phyloP scores from a whole-genome alignment of 805 yeast species.

The Yarrowia deformans region DNA sequence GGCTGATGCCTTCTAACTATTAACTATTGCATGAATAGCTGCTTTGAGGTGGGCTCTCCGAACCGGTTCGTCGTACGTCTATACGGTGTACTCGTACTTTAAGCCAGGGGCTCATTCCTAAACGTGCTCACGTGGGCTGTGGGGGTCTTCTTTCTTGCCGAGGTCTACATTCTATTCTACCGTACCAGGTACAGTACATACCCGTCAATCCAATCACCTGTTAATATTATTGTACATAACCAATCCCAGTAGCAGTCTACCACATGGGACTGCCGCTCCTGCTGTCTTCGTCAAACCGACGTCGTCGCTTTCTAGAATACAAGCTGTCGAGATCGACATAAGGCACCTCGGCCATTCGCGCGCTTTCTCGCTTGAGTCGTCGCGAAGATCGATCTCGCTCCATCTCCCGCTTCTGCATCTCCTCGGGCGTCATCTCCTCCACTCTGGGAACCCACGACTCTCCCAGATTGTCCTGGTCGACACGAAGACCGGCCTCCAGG shows the following conservation, averaged over 20 bases:
- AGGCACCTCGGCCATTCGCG: conserved; percentile 67
- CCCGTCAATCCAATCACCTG: background rate
- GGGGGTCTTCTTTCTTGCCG: too few species aligned
- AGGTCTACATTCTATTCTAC: too few species aligned
- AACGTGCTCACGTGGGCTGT: too few species aligned
- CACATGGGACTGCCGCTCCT: conserved; percentile 40
- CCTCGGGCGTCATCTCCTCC: conserved; percentile 87
- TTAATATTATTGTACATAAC: conserved; percentile 31
- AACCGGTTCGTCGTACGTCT: background rate
- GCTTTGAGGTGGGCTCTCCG: background rate
- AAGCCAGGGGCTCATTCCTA: too few species aligned
- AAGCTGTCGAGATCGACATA: conserved; percentile 51
- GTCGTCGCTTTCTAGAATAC: conserved; percentile 49
- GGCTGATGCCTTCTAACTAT: too few species aligned
- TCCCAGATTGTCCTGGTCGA: conserved; percentile 78
- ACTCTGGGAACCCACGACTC: conserved; percentile 87
- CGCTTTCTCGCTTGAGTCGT: conserved; percentile 89
- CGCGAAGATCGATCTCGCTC: conserved; percentile 92
- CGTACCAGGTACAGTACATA: too few species aligned
- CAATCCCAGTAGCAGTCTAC: conserved; percentile 13
- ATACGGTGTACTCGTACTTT: too few species aligned
- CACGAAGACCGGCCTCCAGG: conserved; percentile 70
- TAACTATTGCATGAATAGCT: background rate
- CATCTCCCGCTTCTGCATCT: conserved; percentile 91
- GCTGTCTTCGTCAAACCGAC: conserved; percentile 44